Base-by-base conservation (phyloP, 2,329 filamentous ascomycete species). In the Colletotrichum chlorophyti region DNA sequence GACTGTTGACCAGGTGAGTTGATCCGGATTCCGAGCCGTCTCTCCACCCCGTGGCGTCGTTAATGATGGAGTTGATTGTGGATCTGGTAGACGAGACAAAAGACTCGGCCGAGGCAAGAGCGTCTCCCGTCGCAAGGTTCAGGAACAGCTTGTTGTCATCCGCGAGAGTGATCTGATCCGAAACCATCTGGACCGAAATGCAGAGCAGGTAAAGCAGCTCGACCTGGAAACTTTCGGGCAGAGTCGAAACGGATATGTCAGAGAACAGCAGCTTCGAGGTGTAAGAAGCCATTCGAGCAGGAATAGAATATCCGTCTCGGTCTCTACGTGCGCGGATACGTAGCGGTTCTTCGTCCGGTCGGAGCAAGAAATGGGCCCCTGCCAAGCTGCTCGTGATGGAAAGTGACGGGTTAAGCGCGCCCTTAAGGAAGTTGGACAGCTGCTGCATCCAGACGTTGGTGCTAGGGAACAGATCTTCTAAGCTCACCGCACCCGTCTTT, bases 201-300 rank as follows among this genome's bases (percentile, higher is more conserved):
- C 73, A 76, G 5, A 86, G 74, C 1, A 82, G 72, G 60, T 81
- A 80, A 1, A 87, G 49, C 2, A 86, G 65, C 53, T 87, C 81
- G 8, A 79, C 70, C 48, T 80, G 78, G 17, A 76, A 73, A 2
- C 74, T 67, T 2, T 68, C 65, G 0, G 81, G 75, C 0, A 84
- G 61, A 0, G 70, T 64, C 0, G 74, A 64, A 1, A 81, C 53
- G 3, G 76, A 65, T 9, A 81, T 64, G 0, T 75, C 73, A 3
- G 72, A 70, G 1, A 71, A 67, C 0, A 93, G 69, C 0, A 95
- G 69, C 45, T 81, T 81, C 6, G 80, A 78, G 0, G 86, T 83
- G 69, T 93, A 97, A 45, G 89, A 79, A 1, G 89, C 86, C 76
- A 96, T 90, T 53, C 94, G 83, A 12, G 91, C 84, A 1, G 91